A percentile compares a stretch with the other conserved stretches of the same genome.
Evolutionary conservation across 257 asterid species (phyloP).

Genomic region (Fraxinus cuspidata): DNA sequence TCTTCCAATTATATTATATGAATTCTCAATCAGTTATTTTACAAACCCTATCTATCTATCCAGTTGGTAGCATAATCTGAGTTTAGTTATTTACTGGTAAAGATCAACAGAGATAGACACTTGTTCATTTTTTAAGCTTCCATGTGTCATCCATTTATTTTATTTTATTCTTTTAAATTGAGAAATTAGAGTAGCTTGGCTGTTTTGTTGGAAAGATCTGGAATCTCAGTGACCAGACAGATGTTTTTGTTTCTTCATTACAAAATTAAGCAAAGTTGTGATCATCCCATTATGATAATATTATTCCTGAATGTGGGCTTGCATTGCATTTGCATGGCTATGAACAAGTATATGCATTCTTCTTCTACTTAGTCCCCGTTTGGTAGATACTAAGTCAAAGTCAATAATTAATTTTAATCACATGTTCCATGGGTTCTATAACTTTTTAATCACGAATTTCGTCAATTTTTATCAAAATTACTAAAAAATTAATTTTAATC

Average conservation of each 20-base stretch:
- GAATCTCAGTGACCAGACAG: conserved; percentile 47
- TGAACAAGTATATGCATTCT: conserved; percentile 24
- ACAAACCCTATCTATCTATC: not conserved
- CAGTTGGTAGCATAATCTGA: not conserved
- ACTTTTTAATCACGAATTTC: too few relatives aligned
- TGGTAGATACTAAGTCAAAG: too few relatives aligned
- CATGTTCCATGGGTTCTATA: too few relatives aligned
- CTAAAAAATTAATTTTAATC: too few relatives aligned
- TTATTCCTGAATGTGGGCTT: not conserved
- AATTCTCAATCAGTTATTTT: not conserved
- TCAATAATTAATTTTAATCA: too few relatives aligned
- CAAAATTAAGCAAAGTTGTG: conserved; percentile 8
- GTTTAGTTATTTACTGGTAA: not conserved
- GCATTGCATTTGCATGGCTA: conserved; percentile 51
- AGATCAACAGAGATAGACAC: conserved; percentile 9
- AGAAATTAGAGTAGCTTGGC: conserved; percentile 22
- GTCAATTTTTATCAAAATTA: too few relatives aligned
- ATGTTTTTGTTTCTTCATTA: conserved; percentile 25
- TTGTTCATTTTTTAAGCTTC: conserved; percentile 6
- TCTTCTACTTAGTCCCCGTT: too few relatives aligned
- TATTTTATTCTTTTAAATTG: not conserved
- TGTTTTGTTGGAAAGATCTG: conserved; percentile 38
- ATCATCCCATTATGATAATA: conserved; percentile 22
- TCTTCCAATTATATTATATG: not conserved
- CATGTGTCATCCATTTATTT: conserved; percentile 23